phyloP scores from a whole-genome alignment of 768 basidiomycete genomes.

The Russula ochroleuca region DNA sequence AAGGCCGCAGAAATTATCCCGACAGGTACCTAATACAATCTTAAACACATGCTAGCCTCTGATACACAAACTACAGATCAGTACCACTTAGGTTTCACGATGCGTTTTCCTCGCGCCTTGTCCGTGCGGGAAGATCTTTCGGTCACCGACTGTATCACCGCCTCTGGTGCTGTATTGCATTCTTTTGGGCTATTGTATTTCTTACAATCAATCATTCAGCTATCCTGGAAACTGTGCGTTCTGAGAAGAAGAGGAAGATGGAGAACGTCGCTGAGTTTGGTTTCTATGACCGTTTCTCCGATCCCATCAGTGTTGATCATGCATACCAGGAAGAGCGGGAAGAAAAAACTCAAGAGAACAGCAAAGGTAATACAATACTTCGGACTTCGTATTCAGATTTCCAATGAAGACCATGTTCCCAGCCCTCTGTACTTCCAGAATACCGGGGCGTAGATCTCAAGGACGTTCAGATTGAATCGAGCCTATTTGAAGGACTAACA shows the following conservation, averaged over 20 bases:
- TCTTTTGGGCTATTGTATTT: neutral
- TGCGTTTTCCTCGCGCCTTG: conserved; percentile 90
- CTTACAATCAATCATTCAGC: conserved; percentile 36
- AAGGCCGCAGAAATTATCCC: conserved; percentile 89
- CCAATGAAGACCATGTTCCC: neutral
- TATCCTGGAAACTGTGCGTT: conserved; percentile 54
- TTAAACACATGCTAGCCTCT: neutral
- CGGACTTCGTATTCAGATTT: no score
- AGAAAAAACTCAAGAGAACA: conserved; percentile 53
- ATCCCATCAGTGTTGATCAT: neutral
- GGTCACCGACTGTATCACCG: conserved; percentile 67
- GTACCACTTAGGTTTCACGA: conserved; percentile 81
- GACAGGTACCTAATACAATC: conserved; percentile 46
- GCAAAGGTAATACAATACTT: conserved; percentile 40
- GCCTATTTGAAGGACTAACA: conserved; percentile 67
- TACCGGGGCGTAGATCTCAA: conserved; percentile 62
- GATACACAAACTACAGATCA: conserved; percentile 47
- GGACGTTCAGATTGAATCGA: conserved; percentile 53
- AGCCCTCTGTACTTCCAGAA: conserved; percentile 61
- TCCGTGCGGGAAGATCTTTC: conserved; percentile 74
- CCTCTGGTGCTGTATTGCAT: conserved; percentile 46
- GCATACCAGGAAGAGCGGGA: conserved; percentile 31
- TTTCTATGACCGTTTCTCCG: neutral
- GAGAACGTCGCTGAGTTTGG: conserved; percentile 51
- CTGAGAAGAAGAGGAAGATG: conserved; percentile 72